These are phyloP conservation scores for Boletellus ananas DNA, from an alignment of 768 basidiomycete species.

Conservation along the genomic window DNA sequence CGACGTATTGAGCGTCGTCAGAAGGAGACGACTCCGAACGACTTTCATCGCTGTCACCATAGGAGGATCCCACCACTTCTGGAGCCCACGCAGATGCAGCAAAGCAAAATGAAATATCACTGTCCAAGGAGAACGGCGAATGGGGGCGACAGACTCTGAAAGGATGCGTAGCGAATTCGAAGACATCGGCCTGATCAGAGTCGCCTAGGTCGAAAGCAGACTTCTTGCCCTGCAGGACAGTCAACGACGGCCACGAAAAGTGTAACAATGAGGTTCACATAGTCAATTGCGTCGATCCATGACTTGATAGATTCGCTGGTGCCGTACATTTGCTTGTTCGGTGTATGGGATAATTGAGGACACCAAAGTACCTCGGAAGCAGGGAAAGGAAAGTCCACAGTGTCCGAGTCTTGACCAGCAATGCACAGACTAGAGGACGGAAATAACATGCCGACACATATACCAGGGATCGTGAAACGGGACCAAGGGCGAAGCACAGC, in stretches of 20 bases:
- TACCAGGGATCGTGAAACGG: conserved; percentile 6
- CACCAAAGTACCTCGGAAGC: conserved; percentile 6
- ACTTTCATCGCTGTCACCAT: conserved; percentile 22
- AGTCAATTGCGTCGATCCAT: conserved; percentile 26
- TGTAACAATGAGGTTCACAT: conserved; percentile 13
- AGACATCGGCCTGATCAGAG: conserved; percentile 1
- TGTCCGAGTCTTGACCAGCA: conserved; percentile 28
- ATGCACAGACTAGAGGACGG: conserved; percentile 17
- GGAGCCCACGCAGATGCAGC: conserved; percentile 20
- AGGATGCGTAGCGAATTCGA: conserved; percentile 19
- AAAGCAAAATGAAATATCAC: conserved; percentile 14
- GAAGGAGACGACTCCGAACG: conserved; percentile 16
- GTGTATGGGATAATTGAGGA: conserved; percentile 2
- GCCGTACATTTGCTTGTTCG: conserved; percentile 22
- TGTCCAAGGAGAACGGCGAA: conserved; percentile 21
- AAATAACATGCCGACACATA: conserved; percentile 19
- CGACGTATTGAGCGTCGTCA: conserved; percentile 37
- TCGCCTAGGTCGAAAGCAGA: conserved; percentile 1
- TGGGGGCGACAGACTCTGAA: conserved; percentile 8
- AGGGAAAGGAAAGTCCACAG: conserved; percentile 12
- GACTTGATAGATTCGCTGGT: conserved; percentile 21
- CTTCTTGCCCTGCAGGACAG: conserved; percentile 13
- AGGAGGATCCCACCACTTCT: conserved; percentile 9
- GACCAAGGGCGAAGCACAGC: conserved; percentile 27
- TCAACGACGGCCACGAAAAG: neutral